phyloP scores from a whole-genome alignment of 2,329 filamentous ascomycete species.

The Phyllosticta citrichinensis region DNA sequence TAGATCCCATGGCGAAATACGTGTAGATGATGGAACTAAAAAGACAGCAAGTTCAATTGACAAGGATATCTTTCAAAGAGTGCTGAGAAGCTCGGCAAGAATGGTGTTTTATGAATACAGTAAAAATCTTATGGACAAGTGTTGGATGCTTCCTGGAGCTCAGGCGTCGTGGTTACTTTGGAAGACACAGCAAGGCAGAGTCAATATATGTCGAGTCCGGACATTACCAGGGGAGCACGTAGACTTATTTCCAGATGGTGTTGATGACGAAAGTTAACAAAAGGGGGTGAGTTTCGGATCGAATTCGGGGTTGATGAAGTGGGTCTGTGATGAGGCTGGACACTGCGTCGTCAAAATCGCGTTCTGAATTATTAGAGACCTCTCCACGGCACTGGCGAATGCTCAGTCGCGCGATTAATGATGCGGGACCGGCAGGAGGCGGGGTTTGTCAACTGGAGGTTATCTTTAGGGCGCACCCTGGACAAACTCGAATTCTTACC shows the following conservation, averaged over 20 bases:
- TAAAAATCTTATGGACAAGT: neutral
- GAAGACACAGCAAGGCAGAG: neutral
- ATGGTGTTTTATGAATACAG: neutral
- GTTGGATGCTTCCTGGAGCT: neutral
- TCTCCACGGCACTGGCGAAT: neutral
- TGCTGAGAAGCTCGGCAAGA: neutral
- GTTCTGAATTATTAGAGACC: neutral
- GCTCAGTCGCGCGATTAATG: neutral
- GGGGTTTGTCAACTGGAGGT: neutral
- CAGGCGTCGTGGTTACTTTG: neutral
- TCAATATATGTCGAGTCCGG: neutral
- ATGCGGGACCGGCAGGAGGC: neutral
- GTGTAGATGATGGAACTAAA: neutral
- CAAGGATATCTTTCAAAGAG: neutral
- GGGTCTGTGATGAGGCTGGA: neutral
- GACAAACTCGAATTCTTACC: neutral
- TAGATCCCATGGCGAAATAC: slow-evolving; percentile 1
- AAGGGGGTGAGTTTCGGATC: neutral
- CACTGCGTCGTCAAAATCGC: neutral
- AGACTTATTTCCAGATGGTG: neutral
- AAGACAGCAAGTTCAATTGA: neutral
- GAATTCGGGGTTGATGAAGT: neutral
- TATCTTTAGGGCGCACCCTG: neutral
- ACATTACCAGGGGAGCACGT: neutral
- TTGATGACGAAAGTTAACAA: neutral